These are phyloP conservation scores for Ichthyophonus hoferi DNA, from an alignment of 208 protist species.

Conservation along the genomic window DNA sequence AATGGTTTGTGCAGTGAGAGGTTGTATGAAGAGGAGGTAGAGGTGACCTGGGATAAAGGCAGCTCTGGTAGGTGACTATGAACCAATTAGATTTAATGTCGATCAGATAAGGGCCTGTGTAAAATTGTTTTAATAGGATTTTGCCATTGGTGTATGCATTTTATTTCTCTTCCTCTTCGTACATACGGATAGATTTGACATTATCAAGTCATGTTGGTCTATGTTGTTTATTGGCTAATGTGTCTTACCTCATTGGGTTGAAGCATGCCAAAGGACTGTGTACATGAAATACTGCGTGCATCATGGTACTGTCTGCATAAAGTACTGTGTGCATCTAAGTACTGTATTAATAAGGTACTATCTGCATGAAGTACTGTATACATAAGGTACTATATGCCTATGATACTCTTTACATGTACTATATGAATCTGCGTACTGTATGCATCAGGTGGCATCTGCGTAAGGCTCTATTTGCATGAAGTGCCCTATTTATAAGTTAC, in stretches of 20 bases:
- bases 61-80: not conserved
- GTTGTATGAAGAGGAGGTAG: conserved; percentile 11
- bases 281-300: too few relatives aligned
- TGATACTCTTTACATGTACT: not conserved
- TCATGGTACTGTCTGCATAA: not conserved
- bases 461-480: not conserved
- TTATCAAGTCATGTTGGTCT: not conserved
- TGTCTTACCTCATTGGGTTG: too few relatives aligned
- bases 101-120: too few relatives aligned
- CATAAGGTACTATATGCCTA: not conserved
- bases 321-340: not conserved
- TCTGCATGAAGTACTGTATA: not conserved
- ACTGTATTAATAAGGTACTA: not conserved
- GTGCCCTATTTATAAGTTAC: not conserved
- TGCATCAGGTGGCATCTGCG: not conserved
- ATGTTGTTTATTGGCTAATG: too few relatives aligned
- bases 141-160: not conserved
- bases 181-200: not conserved
- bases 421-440: not conserved
- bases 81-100: too few relatives aligned
- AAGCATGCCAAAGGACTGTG: too few relatives aligned
- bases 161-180: not conserved
- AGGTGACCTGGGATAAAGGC: conserved; percentile 29
- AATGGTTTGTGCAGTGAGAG: too few relatives aligned
- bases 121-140: too few relatives aligned